Conservation (phyloP, 1,139 yeast species). For the Diutina neorugosa region DNA sequence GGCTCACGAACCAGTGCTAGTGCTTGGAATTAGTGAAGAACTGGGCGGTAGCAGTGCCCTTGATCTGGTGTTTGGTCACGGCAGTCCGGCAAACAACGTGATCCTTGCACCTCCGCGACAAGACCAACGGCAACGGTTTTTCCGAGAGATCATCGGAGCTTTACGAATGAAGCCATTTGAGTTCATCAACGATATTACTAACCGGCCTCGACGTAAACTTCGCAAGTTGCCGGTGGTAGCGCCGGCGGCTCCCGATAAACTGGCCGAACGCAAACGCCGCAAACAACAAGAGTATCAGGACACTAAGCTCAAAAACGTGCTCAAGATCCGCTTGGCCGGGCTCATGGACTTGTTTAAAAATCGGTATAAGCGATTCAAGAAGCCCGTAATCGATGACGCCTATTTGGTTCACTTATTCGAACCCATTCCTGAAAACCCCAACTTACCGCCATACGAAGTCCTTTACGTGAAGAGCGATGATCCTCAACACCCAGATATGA, state of each 20-base stretch:
- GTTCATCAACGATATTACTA: constrained; percentile 38
- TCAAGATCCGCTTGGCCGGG: constrained; percentile 77
- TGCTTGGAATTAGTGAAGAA: constrained; percentile 67
- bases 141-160: constrained; percentile 42
- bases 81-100: constrained; percentile 33
- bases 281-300: constrained; percentile 58
- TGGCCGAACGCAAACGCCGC: constrained; percentile 9
- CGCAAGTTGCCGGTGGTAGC: constrained; percentile 21
- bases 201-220: constrained; percentile 38
- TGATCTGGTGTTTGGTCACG: constrained; percentile 41
- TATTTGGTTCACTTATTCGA: constrained; percentile 69
- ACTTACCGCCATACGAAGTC: constrained; percentile 24
- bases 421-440: constrained; percentile 28
- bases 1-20: constrained; percentile 61
- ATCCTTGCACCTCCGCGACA: constrained; percentile 30
- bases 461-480: constrained; percentile 49
- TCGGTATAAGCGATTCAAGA: constrained; percentile 79
- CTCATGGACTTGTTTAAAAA: constrained; percentile 82
- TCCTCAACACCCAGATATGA: constrained; percentile 45
- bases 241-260: constrained; percentile 8
- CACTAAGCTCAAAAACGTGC: constrained; percentile 67
- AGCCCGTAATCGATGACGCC: constrained; percentile 78
- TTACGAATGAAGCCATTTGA: constrained; percentile 57
- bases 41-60: constrained; percentile 14
- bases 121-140: constrained; percentile 36